Evolutionary conservation across 768 basidiomycete genomes (phyloP).

Genomic region (Floccularia luteovirens): DNA sequence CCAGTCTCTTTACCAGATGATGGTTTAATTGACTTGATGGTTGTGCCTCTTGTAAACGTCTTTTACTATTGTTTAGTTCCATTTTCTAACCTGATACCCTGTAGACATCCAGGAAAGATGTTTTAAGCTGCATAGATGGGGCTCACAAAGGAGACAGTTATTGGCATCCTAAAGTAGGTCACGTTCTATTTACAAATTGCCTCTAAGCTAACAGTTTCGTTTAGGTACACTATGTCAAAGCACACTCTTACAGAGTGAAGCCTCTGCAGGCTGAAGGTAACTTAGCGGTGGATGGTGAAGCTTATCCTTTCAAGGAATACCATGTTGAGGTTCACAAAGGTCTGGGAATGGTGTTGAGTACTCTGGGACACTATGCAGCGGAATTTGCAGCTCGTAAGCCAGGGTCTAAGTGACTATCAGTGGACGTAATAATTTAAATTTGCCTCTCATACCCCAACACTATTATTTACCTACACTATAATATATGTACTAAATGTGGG

Average conservation of each 20-base stretch:
- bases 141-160: conserved; percentile 54
- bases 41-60: conserved; percentile 51
- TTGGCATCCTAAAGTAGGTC: conserved; percentile 53
- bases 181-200: conserved; percentile 1
- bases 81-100: neutral
- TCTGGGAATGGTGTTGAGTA: conserved; percentile 59
- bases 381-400: conserved; percentile 32
- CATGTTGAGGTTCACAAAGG: conserved; percentile 71
- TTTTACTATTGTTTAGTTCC: conserved; percentile 1
- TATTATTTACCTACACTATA: too few relatives aligned
- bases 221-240: conserved; percentile 70
- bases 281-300: conserved; percentile 75
- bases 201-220: neutral
- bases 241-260: conserved; percentile 64
- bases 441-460: too few relatives aligned
- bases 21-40: conserved; percentile 66
- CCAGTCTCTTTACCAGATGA: conserved; percentile 77
- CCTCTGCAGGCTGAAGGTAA: conserved; percentile 45
- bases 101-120: conserved; percentile 41
- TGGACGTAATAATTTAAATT: too few relatives aligned
- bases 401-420: neutral
- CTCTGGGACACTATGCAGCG: conserved; percentile 50
- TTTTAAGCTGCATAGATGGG: conserved; percentile 48
- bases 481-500: neutral
- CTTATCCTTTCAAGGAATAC: conserved; percentile 65